These are phyloP conservation scores for Microcyclospora pomicola DNA, from an alignment of 2,329 filamentous ascomycete genomes.

Conservation along the genomic window DNA sequence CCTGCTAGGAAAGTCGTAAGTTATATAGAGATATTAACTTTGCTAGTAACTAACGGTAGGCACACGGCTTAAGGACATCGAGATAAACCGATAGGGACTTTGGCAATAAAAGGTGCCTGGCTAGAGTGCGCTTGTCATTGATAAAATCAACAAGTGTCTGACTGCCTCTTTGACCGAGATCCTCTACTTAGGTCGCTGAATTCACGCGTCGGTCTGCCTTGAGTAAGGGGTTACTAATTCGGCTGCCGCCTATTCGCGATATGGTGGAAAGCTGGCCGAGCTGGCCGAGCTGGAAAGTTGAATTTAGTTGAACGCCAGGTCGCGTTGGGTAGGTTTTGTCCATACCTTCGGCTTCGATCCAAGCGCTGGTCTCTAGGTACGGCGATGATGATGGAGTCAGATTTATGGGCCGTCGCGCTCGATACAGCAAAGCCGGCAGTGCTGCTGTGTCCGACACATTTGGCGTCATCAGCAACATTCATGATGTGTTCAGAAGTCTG, in stretches of 20 bases:
- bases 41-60: conserved; percentile 53
- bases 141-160: conserved; percentile 29
- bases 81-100: conserved; percentile 29
- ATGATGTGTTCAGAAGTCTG: conserved; percentile 5
- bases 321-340: conserved; percentile 29
- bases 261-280: conserved; percentile 28
- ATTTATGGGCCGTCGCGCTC: conserved; percentile 6
- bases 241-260: conserved; percentile 26
- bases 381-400: conserved; percentile 12
- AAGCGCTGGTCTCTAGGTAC: conserved; percentile 24
- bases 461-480: conserved; percentile 7
- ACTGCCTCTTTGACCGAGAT: conserved; percentile 32
- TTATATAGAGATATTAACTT: conserved; percentile 59
- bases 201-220: conserved; percentile 27
- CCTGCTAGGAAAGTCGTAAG: conserved; percentile 53
- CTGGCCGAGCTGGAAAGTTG: conserved; percentile 25
- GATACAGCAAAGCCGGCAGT: conserved; percentile 8
- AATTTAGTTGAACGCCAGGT: conserved; percentile 29
- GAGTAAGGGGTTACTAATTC: conserved; percentile 29
- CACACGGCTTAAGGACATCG: conserved; percentile 11
- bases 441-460: conserved; percentile 2
- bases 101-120: conserved; percentile 26
- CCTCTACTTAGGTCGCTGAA: conserved; percentile 31
- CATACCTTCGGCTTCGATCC: conserved; percentile 27
- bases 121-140: conserved; percentile 27